Percentiles rank a stretch among this genome's conserved stretches.
These are phyloP conservation scores for Serendipita vermifera DNA, from an alignment of 768 basidiomycete genomes.

Conservation along the genomic window DNA sequence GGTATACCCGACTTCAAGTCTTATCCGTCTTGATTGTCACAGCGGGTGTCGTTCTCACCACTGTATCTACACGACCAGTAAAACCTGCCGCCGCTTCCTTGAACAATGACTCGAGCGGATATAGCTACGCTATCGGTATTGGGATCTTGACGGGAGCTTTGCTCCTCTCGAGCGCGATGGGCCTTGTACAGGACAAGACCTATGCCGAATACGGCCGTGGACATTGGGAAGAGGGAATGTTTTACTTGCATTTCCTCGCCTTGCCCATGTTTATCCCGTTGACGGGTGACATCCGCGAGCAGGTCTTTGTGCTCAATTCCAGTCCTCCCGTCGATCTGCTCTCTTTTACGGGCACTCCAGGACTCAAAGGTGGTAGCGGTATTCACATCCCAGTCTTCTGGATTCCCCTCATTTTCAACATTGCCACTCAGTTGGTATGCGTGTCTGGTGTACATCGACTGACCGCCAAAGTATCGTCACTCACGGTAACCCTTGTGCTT, in stretches of 20 bases:
- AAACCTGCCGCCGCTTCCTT: constrained; percentile 11
- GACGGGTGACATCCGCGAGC: constrained; percentile 36
- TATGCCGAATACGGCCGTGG: constrained; percentile 36
- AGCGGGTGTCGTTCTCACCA: constrained; percentile 63
- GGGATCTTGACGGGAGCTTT: constrained; percentile 62
- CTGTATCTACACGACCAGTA: constrained; percentile 53
- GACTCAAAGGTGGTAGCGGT: background rate
- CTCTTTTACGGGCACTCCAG: background rate
- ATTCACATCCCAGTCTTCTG: constrained; percentile 46
- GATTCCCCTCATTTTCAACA: constrained; percentile 57
- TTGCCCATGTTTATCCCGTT: constrained; percentile 65
- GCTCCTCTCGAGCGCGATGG: constrained; percentile 66
- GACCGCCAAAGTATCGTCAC: constrained; percentile 57
- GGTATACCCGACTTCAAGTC: constrained; percentile 53
- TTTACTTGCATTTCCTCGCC: constrained; percentile 74
- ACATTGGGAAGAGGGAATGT: constrained; percentile 80
- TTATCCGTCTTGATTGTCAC: constrained; percentile 72
- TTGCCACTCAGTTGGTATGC: constrained; percentile 73
- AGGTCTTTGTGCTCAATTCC: constrained; percentile 32
- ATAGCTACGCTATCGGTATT: constrained; percentile 54
- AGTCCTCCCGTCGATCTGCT: constrained; percentile 24
- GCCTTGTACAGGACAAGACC: constrained; percentile 74
- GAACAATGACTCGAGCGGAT: background rate
- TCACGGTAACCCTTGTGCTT: constrained; percentile 68
- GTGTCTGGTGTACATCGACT: constrained; percentile 78